Evolutionary conservation across 2,329 filamentous ascomycete genomes (phyloP).

Genomic region (Anthostomella pinea): DNA sequence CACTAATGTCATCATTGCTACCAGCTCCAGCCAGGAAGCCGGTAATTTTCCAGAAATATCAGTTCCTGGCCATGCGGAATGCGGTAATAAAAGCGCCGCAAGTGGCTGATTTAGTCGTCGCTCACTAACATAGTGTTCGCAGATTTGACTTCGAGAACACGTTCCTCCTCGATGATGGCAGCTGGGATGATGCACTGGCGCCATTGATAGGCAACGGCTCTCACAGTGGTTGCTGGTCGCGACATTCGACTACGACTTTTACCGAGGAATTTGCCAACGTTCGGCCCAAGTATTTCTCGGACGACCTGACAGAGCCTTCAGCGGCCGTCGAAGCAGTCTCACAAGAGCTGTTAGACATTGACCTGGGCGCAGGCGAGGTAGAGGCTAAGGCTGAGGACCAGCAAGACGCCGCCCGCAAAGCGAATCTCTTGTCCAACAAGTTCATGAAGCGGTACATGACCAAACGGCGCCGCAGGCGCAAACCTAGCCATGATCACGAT

Average conservation of each 20-base stretch:
- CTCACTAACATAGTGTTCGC: constrained; percentile 64
- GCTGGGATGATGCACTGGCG: constrained; percentile 79
- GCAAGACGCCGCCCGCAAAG: constrained; percentile 32
- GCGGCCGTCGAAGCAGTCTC: constrained; percentile 54
- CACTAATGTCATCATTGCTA: constrained; percentile 61
- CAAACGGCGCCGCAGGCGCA: constrained; percentile 33
- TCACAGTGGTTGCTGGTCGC: constrained; percentile 43
- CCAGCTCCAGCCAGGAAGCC: constrained; percentile 49
- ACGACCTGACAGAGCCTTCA: constrained; percentile 46
- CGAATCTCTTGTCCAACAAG: constrained; percentile 31
- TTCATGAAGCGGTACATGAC: constrained; percentile 35
- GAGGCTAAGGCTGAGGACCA: constrained; percentile 36
- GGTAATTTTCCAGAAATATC: constrained; percentile 65
- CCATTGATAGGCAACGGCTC: constrained; percentile 56
- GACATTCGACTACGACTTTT: constrained; percentile 36
- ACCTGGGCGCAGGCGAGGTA: constrained; percentile 33
- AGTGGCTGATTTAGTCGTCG: constrained; percentile 64
- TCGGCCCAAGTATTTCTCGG: constrained; percentile 16
- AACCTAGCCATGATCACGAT: constrained; percentile 24
- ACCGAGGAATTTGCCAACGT: constrained; percentile 29
- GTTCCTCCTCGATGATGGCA: constrained; percentile 62
- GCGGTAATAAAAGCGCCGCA: constrained; percentile 68
- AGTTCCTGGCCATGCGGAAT: constrained; percentile 70
- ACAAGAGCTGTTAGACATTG: constrained; percentile 44
- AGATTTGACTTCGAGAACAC: constrained; percentile 82